A percentile compares a stretch with the other conserved stretches of the same genome.
Evolutionary conservation across 306 rosid genomes (phyloP).

Genomic region (Ormosia emarginata): DNA sequence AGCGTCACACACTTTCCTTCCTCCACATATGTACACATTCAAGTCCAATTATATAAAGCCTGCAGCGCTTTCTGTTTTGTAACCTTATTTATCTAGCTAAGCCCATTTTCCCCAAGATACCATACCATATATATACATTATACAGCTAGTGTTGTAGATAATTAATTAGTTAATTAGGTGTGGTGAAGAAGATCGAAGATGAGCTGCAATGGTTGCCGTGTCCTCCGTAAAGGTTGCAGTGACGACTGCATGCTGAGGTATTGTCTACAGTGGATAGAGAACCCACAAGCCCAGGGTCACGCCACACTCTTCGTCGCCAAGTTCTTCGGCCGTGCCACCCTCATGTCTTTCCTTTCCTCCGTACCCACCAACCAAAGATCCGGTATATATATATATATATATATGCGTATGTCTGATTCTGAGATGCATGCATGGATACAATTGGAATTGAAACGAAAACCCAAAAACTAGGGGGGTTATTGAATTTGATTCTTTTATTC

Average conservation of each 20-base stretch:
- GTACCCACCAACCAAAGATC: slow-evolving; percentile 52
- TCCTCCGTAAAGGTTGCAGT: slow-evolving; percentile 70
- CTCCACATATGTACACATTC: not conserved
- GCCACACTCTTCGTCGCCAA: slow-evolving; percentile 80
- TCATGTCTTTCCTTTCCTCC: slow-evolving; percentile 64
- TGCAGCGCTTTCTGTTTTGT: not conserved
- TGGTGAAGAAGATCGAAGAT: slow-evolving; percentile 12
- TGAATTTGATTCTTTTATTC: too few species aligned
- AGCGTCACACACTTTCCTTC: not conserved
- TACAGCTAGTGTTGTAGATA: too few species aligned
- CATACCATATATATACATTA: not conserved
- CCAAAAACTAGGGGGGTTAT: too few species aligned
- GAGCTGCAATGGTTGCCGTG: slow-evolving; percentile 86
- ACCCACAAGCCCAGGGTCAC: slow-evolving; percentile 52
- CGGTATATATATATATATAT: slow-evolving; percentile 43
- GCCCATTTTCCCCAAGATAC: not conserved
- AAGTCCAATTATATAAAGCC: not conserved
- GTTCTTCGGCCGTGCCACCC: slow-evolving; percentile 77
- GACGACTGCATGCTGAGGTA: slow-evolving; percentile 58
- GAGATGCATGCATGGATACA: not conserved
- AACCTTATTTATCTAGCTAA: not conserved
- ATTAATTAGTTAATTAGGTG: too few species aligned
- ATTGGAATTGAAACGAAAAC: too few species aligned
- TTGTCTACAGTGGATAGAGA: slow-evolving; percentile 51
- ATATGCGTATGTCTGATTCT: too few species aligned